phyloP scores from a whole-genome alignment of 192 early-diverging fungal genomes.

The Coemansia sp. region DNA sequence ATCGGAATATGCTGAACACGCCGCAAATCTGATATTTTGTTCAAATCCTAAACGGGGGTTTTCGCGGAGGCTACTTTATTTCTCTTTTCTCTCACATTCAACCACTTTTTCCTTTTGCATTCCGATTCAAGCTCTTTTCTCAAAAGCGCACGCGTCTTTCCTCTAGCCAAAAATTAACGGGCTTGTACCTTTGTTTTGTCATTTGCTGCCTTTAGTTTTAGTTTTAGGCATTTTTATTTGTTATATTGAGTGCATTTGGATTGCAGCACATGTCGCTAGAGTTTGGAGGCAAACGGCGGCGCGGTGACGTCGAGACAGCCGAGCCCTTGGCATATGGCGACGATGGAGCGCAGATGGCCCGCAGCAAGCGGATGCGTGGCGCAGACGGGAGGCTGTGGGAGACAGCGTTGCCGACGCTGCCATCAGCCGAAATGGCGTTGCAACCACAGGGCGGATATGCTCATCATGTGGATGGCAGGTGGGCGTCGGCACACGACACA shows the following conservation, averaged over 20 bases:
- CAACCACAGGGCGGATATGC: background rate
- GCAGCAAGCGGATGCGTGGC: slow-evolving; percentile 14
- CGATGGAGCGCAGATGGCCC: slow-evolving; percentile 7
- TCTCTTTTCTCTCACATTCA: background rate
- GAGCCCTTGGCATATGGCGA: background rate
- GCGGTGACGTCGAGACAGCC: background rate
- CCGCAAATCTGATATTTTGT: slow-evolving; percentile 5
- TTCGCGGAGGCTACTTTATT: background rate
- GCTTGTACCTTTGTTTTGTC: background rate
- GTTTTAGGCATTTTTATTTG: background rate
- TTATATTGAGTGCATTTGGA: background rate
- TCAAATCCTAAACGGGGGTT: background rate
- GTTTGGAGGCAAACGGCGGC: slow-evolving; percentile 8
- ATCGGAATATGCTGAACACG: background rate
- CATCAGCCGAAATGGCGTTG: background rate
- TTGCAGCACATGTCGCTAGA: background rate
- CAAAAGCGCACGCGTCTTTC: background rate
- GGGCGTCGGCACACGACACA: background rate
- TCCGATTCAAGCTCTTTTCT: background rate
- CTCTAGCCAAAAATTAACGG: background rate
- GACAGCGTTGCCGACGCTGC: slow-evolving; percentile 9
- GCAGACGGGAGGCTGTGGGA: slow-evolving; percentile 11
- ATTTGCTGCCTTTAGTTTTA: background rate
- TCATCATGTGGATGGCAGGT: slow-evolving; percentile 4
- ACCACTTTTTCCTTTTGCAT: background rate